phyloP scores from a whole-genome alignment of 768 basidiomycete genomes.

The Russula lepida region DNA sequence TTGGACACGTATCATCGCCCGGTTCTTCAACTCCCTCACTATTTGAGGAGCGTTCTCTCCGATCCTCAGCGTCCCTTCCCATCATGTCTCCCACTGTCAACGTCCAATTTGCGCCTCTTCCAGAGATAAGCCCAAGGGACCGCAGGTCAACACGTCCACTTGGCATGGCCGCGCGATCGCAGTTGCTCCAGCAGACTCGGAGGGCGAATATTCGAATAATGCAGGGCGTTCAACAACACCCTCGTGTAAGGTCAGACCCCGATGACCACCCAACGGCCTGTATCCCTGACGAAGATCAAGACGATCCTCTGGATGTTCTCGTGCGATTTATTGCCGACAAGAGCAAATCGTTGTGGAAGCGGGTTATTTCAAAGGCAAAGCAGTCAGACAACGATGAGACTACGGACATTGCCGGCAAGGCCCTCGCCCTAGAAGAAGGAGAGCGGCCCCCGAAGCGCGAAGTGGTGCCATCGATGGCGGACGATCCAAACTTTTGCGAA shows the following conservation, averaged over 20 bases:
- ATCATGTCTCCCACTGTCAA: constrained; percentile 18
- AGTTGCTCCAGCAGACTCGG: constrained; percentile 27
- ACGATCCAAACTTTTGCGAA: background rate
- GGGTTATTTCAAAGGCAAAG: constrained; percentile 11
- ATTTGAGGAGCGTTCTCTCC: constrained; percentile 3
- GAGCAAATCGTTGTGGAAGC: constrained; percentile 17
- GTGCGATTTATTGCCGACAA: constrained; percentile 15
- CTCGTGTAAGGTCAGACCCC: constrained; percentile 3
- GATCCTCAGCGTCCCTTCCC: constrained; percentile 16
- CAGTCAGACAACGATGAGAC: background rate
- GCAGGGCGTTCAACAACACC: background rate
- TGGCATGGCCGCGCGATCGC: constrained; percentile 32
- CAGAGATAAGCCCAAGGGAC: constrained; percentile 26
- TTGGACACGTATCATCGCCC: background rate
- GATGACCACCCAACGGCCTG: background rate
- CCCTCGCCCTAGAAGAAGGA: background rate
- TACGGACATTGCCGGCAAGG: background rate
- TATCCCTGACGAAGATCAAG: constrained; percentile 1
- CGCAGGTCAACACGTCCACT: constrained; percentile 27
- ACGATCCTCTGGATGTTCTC: constrained; percentile 17
- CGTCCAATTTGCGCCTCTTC: constrained; percentile 33
- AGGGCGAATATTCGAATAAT: constrained; percentile 7
- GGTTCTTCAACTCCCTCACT: constrained; percentile 11
- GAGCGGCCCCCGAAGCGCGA: background rate
- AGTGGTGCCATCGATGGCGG: background rate